phyloP scores from a whole-genome alignment of 352 stramenopile genomes.

The Pythium volutum region DNA sequence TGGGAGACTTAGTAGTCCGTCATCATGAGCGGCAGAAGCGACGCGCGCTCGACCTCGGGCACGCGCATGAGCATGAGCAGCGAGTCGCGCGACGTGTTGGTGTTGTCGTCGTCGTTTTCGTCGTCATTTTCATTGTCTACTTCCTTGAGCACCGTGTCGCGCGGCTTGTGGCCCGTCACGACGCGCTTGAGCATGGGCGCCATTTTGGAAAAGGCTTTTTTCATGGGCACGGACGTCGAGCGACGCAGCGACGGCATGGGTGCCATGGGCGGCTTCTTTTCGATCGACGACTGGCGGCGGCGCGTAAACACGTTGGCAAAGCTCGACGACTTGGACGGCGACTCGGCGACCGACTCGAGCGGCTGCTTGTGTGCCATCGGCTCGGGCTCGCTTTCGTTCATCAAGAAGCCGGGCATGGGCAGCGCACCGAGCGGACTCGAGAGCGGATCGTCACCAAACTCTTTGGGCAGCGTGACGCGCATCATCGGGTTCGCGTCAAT shows the following conservation, averaged over 20 bases:
- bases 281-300: slow-evolving; percentile 24
- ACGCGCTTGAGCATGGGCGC: slow-evolving; percentile 50
- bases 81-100: slow-evolving; percentile 53
- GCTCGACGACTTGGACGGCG: slow-evolving; percentile 3
- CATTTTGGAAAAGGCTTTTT: slow-evolving; percentile 60
- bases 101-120: slow-evolving; percentile 35
- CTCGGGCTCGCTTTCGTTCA: background rate
- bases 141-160: background rate
- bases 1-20: slow-evolving; percentile 28
- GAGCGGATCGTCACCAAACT: slow-evolving; percentile 24
- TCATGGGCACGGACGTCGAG: slow-evolving; percentile 26
- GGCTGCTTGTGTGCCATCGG: background rate
- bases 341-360: background rate
- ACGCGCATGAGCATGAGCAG: slow-evolving; percentile 69
- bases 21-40: slow-evolving; percentile 62
- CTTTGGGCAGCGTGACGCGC: slow-evolving; percentile 24
- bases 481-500: slow-evolving; percentile 26
- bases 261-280: slow-evolving; percentile 28
- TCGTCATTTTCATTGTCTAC: slow-evolving; percentile 16
- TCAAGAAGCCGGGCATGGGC: slow-evolving; percentile 10
- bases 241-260: slow-evolving; percentile 22
- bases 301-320: slow-evolving; percentile 27
- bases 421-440: slow-evolving; percentile 20
- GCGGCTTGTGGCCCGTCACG: slow-evolving; percentile 26
- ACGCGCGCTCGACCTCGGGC: slow-evolving; percentile 44